Percentiles rank a stretch among this genome's conserved stretches.
phyloP scores from a whole-genome alignment of 106 monocot genomes.

The Phalaenopsis equestris region DNA sequence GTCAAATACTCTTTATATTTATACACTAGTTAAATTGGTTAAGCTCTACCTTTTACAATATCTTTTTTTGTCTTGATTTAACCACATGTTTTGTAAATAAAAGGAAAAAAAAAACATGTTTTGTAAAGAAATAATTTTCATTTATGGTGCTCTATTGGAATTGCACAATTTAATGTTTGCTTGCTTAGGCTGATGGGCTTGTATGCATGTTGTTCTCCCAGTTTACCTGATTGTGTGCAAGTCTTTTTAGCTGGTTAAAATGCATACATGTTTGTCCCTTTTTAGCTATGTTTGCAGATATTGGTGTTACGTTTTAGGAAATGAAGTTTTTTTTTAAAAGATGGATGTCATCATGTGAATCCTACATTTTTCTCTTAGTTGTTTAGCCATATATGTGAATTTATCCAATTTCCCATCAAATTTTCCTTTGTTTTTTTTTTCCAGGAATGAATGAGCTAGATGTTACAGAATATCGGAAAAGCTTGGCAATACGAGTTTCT shows the following conservation, averaged over 20 bases:
- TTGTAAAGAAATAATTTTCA: neutral
- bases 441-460: slow-evolving; percentile 91
- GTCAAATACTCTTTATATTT: neutral
- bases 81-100: neutral
- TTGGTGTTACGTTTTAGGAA: too few relatives aligned
- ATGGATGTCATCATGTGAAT: neutral
- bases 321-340: too few relatives aligned
- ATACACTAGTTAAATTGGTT: neutral
- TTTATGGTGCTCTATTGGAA: neutral
- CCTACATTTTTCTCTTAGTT: neutral
- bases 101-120: neutral
- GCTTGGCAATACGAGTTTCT: slow-evolving; percentile 77
- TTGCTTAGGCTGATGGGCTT: neutral
- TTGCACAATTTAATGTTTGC: too few relatives aligned
- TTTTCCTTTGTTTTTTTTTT: slow-evolving; percentile 8
- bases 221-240: neutral
- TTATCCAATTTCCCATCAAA: neutral
- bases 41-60: neutral
- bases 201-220: neutral
- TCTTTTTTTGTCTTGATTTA: neutral
- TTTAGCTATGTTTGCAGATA: neutral
- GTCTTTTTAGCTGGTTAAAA: neutral
- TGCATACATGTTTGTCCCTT: neutral
- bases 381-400: neutral
- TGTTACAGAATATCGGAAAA: slow-evolving; percentile 76